Percentiles rank a stretch among this genome's conserved stretches.
Conservation (phyloP, 1,139 yeast genomes). For the Taiozyma sp. region DNA sequence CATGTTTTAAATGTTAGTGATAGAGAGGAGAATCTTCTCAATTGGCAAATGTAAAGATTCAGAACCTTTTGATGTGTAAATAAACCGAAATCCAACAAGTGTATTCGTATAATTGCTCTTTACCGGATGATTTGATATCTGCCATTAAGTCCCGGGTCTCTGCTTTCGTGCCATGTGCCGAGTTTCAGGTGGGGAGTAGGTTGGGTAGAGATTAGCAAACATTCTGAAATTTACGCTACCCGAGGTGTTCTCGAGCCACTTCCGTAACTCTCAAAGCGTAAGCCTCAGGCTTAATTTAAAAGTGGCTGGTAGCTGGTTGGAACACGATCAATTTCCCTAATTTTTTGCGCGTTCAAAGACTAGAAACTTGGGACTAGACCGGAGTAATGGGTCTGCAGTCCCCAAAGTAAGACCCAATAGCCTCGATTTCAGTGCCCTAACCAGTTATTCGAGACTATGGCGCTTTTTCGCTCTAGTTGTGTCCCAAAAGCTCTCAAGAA, state of each 20-base stretch:
- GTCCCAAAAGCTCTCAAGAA: background rate
- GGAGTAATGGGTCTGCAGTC: background rate
- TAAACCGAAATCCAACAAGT: background rate
- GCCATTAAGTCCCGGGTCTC: background rate
- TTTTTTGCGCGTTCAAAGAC: background rate
- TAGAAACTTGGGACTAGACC: background rate
- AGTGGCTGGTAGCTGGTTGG: background rate
- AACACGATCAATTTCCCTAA: background rate
- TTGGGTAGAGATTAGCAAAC: background rate
- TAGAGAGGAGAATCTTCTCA: background rate
- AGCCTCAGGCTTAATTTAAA: background rate
- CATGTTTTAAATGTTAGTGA: conserved; percentile 5
- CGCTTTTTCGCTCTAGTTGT: background rate
- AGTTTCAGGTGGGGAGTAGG: background rate
- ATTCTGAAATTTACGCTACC: background rate
- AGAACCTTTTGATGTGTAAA: background rate
- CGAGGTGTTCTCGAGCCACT: no score
- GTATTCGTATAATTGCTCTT: background rate
- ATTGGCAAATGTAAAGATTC: background rate
- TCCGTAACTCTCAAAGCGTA: background rate
- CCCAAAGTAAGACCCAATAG: background rate
- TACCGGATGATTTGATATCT: background rate
- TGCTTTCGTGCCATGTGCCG: background rate
- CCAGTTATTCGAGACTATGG: background rate
- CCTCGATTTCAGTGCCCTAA: background rate